Evolutionary conservation across 2,329 filamentous ascomycete genomes (phyloP).

Genomic region (Pleurostoma richardsiae): DNA sequence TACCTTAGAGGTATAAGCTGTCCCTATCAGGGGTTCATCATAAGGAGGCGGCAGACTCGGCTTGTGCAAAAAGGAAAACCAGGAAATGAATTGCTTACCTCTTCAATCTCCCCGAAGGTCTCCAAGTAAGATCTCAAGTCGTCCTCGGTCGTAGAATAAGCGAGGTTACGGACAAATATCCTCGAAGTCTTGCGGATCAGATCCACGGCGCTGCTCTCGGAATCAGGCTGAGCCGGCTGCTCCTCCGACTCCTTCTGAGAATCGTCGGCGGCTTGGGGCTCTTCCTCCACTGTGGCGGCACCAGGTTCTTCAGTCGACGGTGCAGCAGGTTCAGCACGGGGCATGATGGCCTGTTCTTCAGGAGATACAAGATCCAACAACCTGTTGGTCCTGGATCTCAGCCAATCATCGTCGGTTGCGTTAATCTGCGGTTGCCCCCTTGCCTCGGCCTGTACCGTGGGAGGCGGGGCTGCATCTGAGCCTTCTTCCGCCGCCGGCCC

Average conservation of each 20-base stretch:
- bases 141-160: slow-evolving; percentile 72
- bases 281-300: slow-evolving; percentile 8
- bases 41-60: slow-evolving; percentile 14
- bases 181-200: slow-evolving; percentile 68
- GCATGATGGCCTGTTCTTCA: slow-evolving; percentile 36
- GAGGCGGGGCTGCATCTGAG: neutral
- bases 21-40: slow-evolving; percentile 99
- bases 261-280: slow-evolving; percentile 6
- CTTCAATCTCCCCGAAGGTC: slow-evolving; percentile 71
- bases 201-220: slow-evolving; percentile 42
- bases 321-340: slow-evolving; percentile 16
- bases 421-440: slow-evolving; percentile 14
- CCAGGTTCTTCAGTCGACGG: slow-evolving; percentile 12
- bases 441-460: neutral
- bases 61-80: slow-evolving; percentile 7
- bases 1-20: slow-evolving; percentile 86
- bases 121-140: slow-evolving; percentile 70
- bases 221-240: slow-evolving; percentile 15
- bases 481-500: neutral
- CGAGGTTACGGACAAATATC: slow-evolving; percentile 83
- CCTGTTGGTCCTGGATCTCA: slow-evolving; percentile 82
- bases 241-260: slow-evolving; percentile 14
- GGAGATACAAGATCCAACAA: slow-evolving; percentile 80
- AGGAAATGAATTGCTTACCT: slow-evolving; percentile 60
- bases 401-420: slow-evolving; percentile 81